Evolutionary conservation across 768 basidiomycete genomes (phyloP).

Genomic region (Lactifluus subvellereus): DNA sequence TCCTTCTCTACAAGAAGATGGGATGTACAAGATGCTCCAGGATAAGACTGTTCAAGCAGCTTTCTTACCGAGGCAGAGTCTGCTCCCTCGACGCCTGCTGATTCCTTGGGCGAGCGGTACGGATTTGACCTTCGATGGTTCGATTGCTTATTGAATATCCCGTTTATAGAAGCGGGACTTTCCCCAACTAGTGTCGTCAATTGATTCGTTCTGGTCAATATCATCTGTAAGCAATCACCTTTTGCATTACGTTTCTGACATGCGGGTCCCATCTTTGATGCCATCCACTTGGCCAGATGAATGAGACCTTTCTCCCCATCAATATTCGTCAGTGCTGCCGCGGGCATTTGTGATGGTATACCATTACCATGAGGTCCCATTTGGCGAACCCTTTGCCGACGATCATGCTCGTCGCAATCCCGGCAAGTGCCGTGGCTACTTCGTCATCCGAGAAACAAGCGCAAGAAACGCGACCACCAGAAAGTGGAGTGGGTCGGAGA

Average conservation of each 20-base stretch:
- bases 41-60: conserved; percentile 89
- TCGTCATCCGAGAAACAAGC: conserved; percentile 45
- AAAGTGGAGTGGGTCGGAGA: conserved; percentile 72
- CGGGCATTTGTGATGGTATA: conserved; percentile 77
- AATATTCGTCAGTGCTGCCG: conserved; percentile 65
- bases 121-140: conserved; percentile 28
- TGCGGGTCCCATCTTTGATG: conserved; percentile 30
- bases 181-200: conserved; percentile 87
- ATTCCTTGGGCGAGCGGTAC: conserved; percentile 62
- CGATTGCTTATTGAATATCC: conserved; percentile 13
- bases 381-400: conserved; percentile 67
- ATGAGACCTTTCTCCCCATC: conserved; percentile 78
- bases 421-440: conserved; percentile 58
- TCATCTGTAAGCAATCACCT: conserved; percentile 50
- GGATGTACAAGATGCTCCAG: conserved; percentile 84
- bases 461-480: conserved; percentile 67
- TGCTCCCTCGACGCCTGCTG: conserved; percentile 66
- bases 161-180: conserved; percentile 44
- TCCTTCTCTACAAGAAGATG: conserved; percentile 82
- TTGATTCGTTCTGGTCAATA: conserved; percentile 73
- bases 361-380: conserved; percentile 67
- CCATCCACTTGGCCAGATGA: conserved; percentile 63
- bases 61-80: conserved; percentile 56
- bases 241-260: not conserved
- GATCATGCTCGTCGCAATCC: conserved; percentile 50